Evolutionary conservation across 768 basidiomycete genomes (phyloP).

Genomic region (Collybia sp.): DNA sequence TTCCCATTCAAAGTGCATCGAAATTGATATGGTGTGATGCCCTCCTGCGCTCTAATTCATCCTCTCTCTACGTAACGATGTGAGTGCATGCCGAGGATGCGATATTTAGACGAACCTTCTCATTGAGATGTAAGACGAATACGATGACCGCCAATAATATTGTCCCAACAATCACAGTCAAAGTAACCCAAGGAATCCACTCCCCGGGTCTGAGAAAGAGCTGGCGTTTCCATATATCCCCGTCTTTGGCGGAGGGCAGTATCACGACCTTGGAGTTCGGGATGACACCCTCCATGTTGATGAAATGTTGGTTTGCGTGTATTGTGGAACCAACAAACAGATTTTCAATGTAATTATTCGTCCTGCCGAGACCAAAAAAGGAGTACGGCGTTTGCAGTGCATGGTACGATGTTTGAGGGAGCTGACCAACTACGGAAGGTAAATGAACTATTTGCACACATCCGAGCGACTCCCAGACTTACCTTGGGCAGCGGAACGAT

Average conservation of each 20-base stretch:
- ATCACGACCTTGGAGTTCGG: constrained; percentile 98
- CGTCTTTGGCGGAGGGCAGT: constrained; percentile 59
- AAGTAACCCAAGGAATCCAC: constrained; percentile 98
- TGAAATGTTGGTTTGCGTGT: constrained; percentile 65
- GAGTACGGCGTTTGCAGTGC: constrained; percentile 88
- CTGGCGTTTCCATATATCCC: constrained; percentile 77
- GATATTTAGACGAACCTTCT: constrained; percentile 61
- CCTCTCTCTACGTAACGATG: constrained; percentile 65
- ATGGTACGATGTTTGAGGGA: constrained; percentile 91
- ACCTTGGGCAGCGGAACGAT: constrained; percentile 89
- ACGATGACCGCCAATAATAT: constrained; percentile 76
- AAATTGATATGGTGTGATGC: constrained; percentile 97
- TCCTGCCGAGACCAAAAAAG: constrained; percentile 94
- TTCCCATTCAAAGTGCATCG: constrained; percentile 67
- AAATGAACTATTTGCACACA: constrained; percentile 4
- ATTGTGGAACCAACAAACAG: constrained; percentile 92
- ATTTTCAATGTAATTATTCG: constrained; percentile 99
- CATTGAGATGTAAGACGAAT: constrained; percentile 82
- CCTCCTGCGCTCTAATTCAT: constrained; percentile 84
- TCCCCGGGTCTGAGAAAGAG: constrained; percentile 91
- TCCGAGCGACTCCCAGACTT: constrained; percentile 6
- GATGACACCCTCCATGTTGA: constrained; percentile 95
- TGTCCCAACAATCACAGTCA: constrained; percentile 75
- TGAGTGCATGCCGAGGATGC: not conserved
- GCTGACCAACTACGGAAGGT: constrained; percentile 66